Percentiles rank a stretch among this genome's conserved stretches.
Evolutionary conservation across 2,329 filamentous ascomycete species (phyloP).

Genomic region (Fusarium humuli): DNA sequence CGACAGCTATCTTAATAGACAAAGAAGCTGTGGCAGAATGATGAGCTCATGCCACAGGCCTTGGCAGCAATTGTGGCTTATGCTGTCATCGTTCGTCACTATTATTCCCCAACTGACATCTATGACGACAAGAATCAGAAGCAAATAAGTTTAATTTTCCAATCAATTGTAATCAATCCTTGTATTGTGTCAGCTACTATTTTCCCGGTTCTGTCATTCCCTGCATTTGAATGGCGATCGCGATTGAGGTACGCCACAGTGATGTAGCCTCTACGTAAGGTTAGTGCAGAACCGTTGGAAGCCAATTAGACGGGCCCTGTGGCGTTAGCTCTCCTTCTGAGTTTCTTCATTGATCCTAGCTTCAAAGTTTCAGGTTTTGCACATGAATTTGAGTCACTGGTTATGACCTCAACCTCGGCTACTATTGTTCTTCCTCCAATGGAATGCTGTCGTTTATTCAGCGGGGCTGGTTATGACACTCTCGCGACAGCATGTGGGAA

Average conservation of each 20-base stretch:
- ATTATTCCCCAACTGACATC: neutral
- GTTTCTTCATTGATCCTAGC: neutral
- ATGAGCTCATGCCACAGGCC: conserved; percentile 1
- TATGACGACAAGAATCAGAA: conserved; percentile 11
- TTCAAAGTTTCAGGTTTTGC: neutral
- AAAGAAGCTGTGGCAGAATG: neutral
- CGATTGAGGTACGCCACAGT: neutral
- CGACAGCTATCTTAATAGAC: neutral
- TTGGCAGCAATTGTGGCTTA: conserved; percentile 4
- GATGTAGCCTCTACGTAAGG: neutral
- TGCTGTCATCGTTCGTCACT: conserved; percentile 25
- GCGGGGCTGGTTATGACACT: neutral
- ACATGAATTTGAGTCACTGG: neutral
- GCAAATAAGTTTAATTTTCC: neutral
- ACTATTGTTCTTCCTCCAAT: neutral
- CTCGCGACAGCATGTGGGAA: neutral
- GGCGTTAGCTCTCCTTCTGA: neutral
- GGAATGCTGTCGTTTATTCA: neutral
- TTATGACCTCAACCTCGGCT: neutral
- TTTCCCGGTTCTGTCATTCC: neutral
- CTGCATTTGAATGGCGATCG: neutral
- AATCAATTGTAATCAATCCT: neutral
- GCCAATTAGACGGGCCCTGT: neutral
- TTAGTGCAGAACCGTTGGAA: neutral
- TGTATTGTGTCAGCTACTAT: neutral